These are phyloP conservation scores for Nakaseomyces glabratus DNA, from an alignment of 1,139 yeast species.

Conservation along the genomic window DNA sequence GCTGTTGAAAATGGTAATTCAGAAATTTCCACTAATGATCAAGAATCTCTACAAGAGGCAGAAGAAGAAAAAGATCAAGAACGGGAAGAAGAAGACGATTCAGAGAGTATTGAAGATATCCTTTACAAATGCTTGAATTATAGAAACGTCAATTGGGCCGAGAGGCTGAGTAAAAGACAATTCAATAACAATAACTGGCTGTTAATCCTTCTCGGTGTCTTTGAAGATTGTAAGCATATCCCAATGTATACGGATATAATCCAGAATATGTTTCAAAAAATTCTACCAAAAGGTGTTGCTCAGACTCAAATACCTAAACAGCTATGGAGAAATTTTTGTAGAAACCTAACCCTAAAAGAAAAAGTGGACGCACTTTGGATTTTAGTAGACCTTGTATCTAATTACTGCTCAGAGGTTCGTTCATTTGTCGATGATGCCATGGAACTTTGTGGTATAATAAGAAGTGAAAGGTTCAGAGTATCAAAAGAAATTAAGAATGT, in stretches of 20 bases:
- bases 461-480: conserved; percentile 29
- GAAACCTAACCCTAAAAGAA: conserved; percentile 22
- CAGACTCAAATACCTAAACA: conserved; percentile 26
- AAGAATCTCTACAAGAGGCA: conserved; percentile 14
- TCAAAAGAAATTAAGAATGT: conserved; percentile 21
- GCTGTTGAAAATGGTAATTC: conserved; percentile 36
- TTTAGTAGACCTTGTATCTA: conserved; percentile 25
- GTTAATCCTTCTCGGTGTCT: conserved; percentile 61
- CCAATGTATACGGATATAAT: conserved; percentile 25
- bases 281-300: conserved; percentile 22
- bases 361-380: conserved; percentile 27
- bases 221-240: conserved; percentile 34
- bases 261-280: conserved; percentile 17
- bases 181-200: conserved; percentile 87
- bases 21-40: too few relatives aligned
- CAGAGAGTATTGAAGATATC: conserved; percentile 16
- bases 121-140: conserved; percentile 49
- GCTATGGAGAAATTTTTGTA: conserved; percentile 30
- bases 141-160: conserved; percentile 66
- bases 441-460: conserved; percentile 28
- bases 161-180: conserved; percentile 60
- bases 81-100: conserved; percentile 15
- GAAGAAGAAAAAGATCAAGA: conserved; percentile 21
- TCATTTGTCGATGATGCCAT: conserved; percentile 27
- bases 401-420: conserved; percentile 28